Base-by-base conservation (phyloP, 805 yeast genomes). In the Nakazawaea populi region DNA sequence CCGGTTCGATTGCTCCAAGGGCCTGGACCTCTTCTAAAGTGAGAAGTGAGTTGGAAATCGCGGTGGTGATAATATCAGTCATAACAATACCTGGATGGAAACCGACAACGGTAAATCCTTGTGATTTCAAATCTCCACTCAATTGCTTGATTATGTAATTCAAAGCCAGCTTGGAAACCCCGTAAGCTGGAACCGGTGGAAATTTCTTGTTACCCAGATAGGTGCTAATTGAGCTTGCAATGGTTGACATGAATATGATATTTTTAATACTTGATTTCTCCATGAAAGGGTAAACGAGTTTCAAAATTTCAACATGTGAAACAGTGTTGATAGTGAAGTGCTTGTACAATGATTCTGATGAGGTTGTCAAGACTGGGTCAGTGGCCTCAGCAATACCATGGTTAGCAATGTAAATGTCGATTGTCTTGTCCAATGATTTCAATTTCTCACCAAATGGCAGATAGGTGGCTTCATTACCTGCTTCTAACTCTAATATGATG, bases 41-140 rank as follows among this genome's bases (percentile, higher is more conserved):
- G 11, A 32, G 35, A 11, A 9, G n/a, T n/a, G n/a, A 38, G n/a
- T 9, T 9, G 9, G 9, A 10, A 14, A 12, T 12, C 9, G 42
- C 52, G 14, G 30, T 31, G 1, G 31, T 46, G 4, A 60, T 64
- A 65, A 64, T 61, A 44, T 70, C 73, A 32, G 69, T 69, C 10
- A 49, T n/a, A 12, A 72, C 73, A 11, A 60, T 36, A 41, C 77
- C 75, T 1, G 77, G 77, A 49, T 67, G 69, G 11, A 69, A n/a
- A 9, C 70, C 54, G 27, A 67, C 54, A 38, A 65, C 60, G 11
- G 14, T 42, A 9, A 42, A 27, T 9, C 58, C 61, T 0, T 47
- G 37, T 14, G 49, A 49, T 38, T 38, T 12, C 40, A 62, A 51
- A 48, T 69, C 72, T 36, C 28, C 9, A 41, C 64, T 54, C 36